A percentile compares a stretch with the other conserved stretches of the same genome.
Conservation (phyloP, 805 yeast species). For the Lachancea lanzarotensis region DNA sequence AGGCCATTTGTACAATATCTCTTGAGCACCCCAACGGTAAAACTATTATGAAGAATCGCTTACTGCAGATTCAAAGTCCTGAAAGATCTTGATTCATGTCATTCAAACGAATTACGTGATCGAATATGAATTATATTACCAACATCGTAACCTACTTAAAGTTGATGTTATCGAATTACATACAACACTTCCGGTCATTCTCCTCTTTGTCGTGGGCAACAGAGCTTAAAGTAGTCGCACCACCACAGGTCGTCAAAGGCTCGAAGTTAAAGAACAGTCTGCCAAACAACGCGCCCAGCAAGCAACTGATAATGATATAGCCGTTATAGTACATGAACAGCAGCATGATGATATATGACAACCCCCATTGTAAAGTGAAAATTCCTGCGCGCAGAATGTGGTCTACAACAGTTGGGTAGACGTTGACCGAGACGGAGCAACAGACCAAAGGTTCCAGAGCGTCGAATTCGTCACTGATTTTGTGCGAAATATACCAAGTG, state of each 20-base stretch:
- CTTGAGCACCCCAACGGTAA: neutral
- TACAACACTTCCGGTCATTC: constrained; percentile 33
- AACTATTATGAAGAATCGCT: neutral
- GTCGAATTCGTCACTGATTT: constrained; percentile 2
- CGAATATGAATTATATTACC: no score
- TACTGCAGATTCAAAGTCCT: no score
- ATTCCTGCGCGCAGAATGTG: constrained; percentile 45
- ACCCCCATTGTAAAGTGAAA: constrained; percentile 56
- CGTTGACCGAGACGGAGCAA: constrained; percentile 12
- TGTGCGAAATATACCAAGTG: constrained; percentile 27
- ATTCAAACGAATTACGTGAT: neutral
- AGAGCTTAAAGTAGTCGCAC: constrained; percentile 2
- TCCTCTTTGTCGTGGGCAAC: constrained; percentile 26
- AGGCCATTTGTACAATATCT: neutral
- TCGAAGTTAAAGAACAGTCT: constrained; percentile 48
- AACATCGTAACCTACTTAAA: no score
- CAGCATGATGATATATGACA: constrained; percentile 60
- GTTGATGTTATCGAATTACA: constrained; percentile 13
- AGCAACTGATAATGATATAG: constrained; percentile 55
- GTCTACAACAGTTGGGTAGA: constrained; percentile 41
- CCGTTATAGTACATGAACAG: constrained; percentile 73
- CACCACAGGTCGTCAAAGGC: constrained; percentile 28
- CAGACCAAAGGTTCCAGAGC: constrained; percentile 4
- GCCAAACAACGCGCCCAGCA: constrained; percentile 56
- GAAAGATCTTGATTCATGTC: no score